Base-by-base conservation (phyloP, 306 rosid genomes). In the Vigna trinervia region DNA sequence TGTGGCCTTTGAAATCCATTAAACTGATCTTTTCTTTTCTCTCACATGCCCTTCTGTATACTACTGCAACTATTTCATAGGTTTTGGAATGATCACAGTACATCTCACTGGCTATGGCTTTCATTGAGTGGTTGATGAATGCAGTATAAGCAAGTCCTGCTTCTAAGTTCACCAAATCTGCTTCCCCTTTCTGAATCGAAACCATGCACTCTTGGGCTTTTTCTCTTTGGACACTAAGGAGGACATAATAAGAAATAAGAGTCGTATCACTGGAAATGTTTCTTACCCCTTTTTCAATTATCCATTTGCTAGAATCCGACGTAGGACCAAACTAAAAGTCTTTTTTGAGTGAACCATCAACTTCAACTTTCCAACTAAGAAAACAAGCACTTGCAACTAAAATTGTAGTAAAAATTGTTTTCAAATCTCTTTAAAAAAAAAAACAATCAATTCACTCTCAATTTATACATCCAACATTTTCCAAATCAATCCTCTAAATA, bases 81-180 rank as follows among this genome's bases (percentile, higher is more conserved):
- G 64, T 71, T 64, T 77, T 82, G 75, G 79, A 73, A 45, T 47
- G 63, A 34, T 64, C 85, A 63, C 52, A 63, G 32, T 82, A 82
- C 50, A 77, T 48, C 69, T 82, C 82, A 71, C 64, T 82, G 77
- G 82, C 85, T 53, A 82, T 76, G 69, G 82, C 85, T 61, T 82
- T 82, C 85, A 82, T 76, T 71, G 82, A 82, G 43, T 82, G 43
- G 70, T 77, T 82, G 19, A 71, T 46, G 64, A 82, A 82, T 62
- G 82, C 85, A 71, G 53, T 54, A 12, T 82, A 82, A 54, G 82
- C 81, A 65, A 76, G 66, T 12, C 82, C 82, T 45, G 82, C 82
- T 43, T 82, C 82, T 54, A 82, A 52, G 75, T 63, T 82, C 48
- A 82, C 62, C 62, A 82, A 70, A 26, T 82, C 78, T 45, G 74